Percentiles rank a stretch among this genome's conserved stretches.
These are phyloP conservation scores for Stylosanthes scabra DNA, from an alignment of 331 rosid species.

Conservation along the genomic window DNA sequence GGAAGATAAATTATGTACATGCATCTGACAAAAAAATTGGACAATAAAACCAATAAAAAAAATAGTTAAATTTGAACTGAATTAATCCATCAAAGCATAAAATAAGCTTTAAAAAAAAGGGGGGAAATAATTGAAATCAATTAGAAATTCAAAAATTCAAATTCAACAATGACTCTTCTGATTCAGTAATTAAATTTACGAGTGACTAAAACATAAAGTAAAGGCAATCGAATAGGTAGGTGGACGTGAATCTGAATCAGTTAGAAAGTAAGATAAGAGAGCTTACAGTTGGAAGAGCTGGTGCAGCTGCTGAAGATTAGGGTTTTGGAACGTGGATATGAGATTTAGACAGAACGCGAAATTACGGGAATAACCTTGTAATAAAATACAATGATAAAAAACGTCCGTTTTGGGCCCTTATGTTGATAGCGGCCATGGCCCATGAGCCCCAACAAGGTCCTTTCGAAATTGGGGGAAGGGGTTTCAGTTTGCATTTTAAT, in stretches of 20 bases:
- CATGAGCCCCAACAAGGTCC: background rate
- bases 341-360: slow-evolving; percentile 19
- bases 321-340: slow-evolving; percentile 24
- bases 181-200: background rate
- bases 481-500: too few species aligned
- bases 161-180: background rate
- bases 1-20: background rate
- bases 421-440: too few species aligned
- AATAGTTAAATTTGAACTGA: background rate
- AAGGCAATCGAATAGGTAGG: background rate
- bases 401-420: background rate
- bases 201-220: background rate
- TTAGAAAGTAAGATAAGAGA: slow-evolving; percentile 1
- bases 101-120: background rate
- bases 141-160: background rate
- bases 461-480: slow-evolving; percentile 14
- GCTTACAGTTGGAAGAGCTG: slow-evolving; percentile 15
- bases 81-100: background rate
- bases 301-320: slow-evolving; percentile 25
- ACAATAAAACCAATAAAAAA: background rate
- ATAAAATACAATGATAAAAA: background rate
- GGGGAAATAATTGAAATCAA: too few species aligned
- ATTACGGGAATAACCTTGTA: slow-evolving; percentile 4
- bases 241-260: background rate
- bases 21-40: background rate